phyloP scores from a whole-genome alignment of 495 filamentous ascomycete species.

The Parathielavia appendiculata region DNA sequence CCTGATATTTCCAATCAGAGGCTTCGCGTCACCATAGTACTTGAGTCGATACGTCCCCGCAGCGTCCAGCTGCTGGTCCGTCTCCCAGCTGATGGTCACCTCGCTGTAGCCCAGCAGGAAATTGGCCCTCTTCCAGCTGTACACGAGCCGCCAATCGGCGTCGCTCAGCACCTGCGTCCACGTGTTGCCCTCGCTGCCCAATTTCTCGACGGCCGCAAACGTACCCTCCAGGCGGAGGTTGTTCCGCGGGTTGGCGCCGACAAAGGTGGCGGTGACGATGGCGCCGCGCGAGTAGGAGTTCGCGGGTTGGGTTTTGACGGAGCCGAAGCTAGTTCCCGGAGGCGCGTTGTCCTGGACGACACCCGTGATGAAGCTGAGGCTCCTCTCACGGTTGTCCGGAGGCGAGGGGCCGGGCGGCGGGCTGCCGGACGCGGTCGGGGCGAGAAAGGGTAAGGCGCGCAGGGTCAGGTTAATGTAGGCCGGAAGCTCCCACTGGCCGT shows the following conservation, averaged over 20 bases:
- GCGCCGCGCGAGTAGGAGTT: constrained; percentile 56
- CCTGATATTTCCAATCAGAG: constrained; percentile 56
- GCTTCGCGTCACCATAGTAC: constrained; percentile 85
- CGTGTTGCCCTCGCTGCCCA: constrained; percentile 33
- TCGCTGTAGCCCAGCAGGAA: constrained; percentile 66
- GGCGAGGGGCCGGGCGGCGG: constrained; percentile 60
- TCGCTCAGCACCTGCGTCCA: constrained; percentile 73
- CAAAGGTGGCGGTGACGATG: constrained; percentile 64
- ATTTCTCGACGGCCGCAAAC: constrained; percentile 70
- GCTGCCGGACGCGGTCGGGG: constrained; percentile 41
- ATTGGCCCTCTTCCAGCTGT: constrained; percentile 75
- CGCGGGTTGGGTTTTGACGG: constrained; percentile 53
- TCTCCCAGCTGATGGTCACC: constrained; percentile 76
- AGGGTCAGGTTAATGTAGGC: constrained; percentile 84
- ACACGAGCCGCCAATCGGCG: constrained; percentile 74
- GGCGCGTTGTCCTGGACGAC: constrained; percentile 72
- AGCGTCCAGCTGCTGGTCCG: constrained; percentile 45
- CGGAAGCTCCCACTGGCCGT: constrained; percentile 73
- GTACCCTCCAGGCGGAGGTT: constrained; percentile 77
- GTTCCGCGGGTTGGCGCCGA: constrained; percentile 88
- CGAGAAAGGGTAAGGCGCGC: constrained; percentile 64
- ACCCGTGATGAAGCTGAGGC: constrained; percentile 70
- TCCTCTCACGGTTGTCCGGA: constrained; percentile 69
- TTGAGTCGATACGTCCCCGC: constrained; percentile 70
- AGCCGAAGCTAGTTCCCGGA: constrained; percentile 65